phyloP scores from a whole-genome alignment of 495 filamentous ascomycete species.

The Xanthoparmelia taractica region DNA sequence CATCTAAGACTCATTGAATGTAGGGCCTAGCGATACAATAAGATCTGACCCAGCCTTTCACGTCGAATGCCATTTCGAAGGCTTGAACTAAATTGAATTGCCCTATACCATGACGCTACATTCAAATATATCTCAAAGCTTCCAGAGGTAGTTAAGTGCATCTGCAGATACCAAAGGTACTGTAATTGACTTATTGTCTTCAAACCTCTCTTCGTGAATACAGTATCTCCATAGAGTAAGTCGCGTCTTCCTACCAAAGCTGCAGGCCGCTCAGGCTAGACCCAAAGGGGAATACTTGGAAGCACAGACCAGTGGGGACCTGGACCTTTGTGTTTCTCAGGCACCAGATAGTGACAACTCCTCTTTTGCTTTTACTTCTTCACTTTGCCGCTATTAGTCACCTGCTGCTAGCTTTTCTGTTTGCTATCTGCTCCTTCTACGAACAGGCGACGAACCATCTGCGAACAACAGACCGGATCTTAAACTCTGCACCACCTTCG shows the following conservation, averaged over 20 bases:
- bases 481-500: background rate
- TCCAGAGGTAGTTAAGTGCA: background rate
- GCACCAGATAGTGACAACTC: background rate
- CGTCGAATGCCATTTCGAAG: background rate
- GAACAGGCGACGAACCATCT: background rate
- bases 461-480: background rate
- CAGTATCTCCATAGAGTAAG: too few relatives aligned
- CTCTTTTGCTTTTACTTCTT: background rate
- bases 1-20: background rate
- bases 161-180: background rate
- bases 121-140: background rate
- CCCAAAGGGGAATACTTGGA: slow-evolving; percentile 1
- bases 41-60: background rate
- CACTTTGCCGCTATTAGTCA: background rate
- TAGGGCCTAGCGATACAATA: background rate
- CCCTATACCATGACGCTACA: background rate
- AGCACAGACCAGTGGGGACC: background rate
- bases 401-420: background rate
- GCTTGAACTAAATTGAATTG: background rate
- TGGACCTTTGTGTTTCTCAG: background rate
- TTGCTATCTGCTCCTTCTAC: background rate
- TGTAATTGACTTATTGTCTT: background rate
- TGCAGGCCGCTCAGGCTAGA: background rate
- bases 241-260: too few relatives aligned
- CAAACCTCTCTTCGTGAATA: background rate